These are phyloP conservation scores for Closterium sp. DNA, from an alignment of 139 green algal species.

Conservation along the genomic window DNA sequence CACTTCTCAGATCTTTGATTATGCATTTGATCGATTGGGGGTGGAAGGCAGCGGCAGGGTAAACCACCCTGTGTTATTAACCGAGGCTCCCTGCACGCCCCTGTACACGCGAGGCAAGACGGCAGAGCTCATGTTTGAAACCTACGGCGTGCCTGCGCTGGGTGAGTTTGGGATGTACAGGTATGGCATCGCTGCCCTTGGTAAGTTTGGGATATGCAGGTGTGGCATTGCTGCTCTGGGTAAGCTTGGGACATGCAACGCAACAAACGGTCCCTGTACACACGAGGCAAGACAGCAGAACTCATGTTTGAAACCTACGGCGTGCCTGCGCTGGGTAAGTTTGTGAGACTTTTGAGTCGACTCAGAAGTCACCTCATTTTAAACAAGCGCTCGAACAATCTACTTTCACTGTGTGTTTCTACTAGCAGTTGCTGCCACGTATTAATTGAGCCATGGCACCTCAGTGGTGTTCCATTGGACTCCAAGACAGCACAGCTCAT, in stretches of 20 bases:
- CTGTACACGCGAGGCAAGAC: slow-evolving; percentile 41
- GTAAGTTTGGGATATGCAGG: too few relatives aligned
- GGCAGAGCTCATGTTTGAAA: slow-evolving; percentile 46
- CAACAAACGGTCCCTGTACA: background rate
- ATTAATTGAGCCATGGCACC: too few relatives aligned
- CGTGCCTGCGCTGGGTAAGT: background rate
- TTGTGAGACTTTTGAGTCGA: too few relatives aligned
- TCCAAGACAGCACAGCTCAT: slow-evolving; percentile 8
- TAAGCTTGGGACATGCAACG: too few relatives aligned
- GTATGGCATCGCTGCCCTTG: too few relatives aligned
- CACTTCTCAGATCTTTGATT: slow-evolving; percentile 35
- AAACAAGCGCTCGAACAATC: too few relatives aligned
- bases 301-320: slow-evolving; percentile 33
- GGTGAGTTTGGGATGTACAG: background rate
- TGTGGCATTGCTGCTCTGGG: too few relatives aligned
- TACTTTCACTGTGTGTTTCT: too few relatives aligned
- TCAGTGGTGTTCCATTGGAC: too few relatives aligned
- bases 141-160: slow-evolving; percentile 42
- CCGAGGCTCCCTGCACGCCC: slow-evolving; percentile 38
- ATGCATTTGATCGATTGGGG: slow-evolving; percentile 41
- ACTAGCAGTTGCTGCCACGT: too few relatives aligned
- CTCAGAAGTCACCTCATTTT: too few relatives aligned
- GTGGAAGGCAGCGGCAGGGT: slow-evolving; percentile 27
- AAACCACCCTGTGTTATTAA: slow-evolving; percentile 39
- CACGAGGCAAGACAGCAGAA: background rate